Percentiles rank a stretch among this genome's conserved stretches.
phyloP scores from a whole-genome alignment of 2,329 filamentous ascomycete genomes.

The Aspergillus sp. region DNA sequence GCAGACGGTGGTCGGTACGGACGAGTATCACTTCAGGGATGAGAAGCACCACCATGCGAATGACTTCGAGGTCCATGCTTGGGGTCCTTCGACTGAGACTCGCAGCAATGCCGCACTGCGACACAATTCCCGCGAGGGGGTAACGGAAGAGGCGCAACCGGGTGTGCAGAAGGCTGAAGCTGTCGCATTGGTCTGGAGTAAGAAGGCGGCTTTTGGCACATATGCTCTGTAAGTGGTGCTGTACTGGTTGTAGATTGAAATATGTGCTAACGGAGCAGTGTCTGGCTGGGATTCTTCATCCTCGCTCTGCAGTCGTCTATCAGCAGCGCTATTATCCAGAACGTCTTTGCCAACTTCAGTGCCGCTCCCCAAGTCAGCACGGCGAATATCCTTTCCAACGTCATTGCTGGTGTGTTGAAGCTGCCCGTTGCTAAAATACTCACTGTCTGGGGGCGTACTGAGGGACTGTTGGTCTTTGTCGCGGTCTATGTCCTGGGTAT shows the following conservation, averaged over 20 bases:
- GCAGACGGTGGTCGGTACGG: no score
- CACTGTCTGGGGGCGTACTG: constrained; percentile 62
- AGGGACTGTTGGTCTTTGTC: constrained; percentile 56
- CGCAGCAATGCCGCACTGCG: no score
- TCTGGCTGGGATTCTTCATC: constrained; percentile 49
- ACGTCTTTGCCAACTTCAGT: constrained; percentile 53
- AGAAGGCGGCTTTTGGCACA: constrained; percentile 30
- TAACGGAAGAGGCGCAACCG: background rate
- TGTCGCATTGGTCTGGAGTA: constrained; percentile 47
- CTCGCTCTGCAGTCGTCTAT: constrained; percentile 45
- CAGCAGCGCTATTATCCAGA: constrained; percentile 45
- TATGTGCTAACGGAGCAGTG: constrained; percentile 13
- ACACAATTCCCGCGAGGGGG: no score
- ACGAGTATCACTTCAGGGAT: no score
- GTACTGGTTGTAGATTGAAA: constrained; percentile 20
- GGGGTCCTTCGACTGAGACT: no score
- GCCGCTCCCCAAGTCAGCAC: constrained; percentile 52
- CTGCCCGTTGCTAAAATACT: constrained; percentile 64
- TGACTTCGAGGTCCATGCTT: no score
- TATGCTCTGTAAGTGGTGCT: constrained; percentile 29
- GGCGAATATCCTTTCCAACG: constrained; percentile 54
- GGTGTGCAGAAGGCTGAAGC: constrained; percentile 49
- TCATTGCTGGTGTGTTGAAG: constrained; percentile 60
- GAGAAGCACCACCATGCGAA: no score
- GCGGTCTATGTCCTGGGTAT: constrained; percentile 50